Conservation (phyloP, 768 basidiomycete genomes). For the Amyloporia xantha region DNA sequence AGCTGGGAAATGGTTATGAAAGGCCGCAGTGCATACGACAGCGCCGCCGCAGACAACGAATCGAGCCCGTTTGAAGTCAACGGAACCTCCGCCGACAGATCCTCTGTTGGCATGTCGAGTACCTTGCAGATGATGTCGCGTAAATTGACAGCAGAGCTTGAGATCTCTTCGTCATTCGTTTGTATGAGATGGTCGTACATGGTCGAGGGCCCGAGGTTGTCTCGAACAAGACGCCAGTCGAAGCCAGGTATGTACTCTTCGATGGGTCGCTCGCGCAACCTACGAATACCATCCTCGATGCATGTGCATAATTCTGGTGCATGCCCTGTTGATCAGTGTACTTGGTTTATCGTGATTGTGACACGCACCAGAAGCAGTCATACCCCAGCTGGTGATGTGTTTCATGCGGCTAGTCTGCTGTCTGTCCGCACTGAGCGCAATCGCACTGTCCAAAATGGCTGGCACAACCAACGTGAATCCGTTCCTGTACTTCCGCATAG, state of each 20-base stretch:
- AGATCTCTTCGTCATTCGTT: background rate
- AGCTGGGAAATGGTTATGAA: conserved; percentile 28
- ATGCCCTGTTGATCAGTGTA: background rate
- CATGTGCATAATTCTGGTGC: conserved; percentile 23
- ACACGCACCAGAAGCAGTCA: conserved; percentile 6
- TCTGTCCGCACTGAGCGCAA: background rate
- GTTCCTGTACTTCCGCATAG: conserved; percentile 7
- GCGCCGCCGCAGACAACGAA: conserved; percentile 32
- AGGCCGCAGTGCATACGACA: conserved; percentile 28
- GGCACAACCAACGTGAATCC: conserved; percentile 6
- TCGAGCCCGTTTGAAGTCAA: conserved; percentile 39
- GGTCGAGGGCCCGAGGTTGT: conserved; percentile 17
- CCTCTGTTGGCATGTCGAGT: conserved; percentile 27
- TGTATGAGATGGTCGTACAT: conserved; percentile 22
- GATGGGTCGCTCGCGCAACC: conserved; percentile 20
- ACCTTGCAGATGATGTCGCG: conserved; percentile 12
- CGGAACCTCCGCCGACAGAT: conserved; percentile 32
- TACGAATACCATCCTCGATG: conserved; percentile 27
- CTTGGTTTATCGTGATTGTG: no score
- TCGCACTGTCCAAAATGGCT: conserved; percentile 3
- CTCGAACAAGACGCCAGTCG: conserved; percentile 24
- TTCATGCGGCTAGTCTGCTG: background rate
- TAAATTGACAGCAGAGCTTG: background rate
- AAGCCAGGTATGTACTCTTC: conserved; percentile 29
- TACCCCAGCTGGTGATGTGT: conserved; percentile 7